Evolutionary conservation across 1,139 yeast species (phyloP).

Genomic region (Zygoascus meyerae): DNA sequence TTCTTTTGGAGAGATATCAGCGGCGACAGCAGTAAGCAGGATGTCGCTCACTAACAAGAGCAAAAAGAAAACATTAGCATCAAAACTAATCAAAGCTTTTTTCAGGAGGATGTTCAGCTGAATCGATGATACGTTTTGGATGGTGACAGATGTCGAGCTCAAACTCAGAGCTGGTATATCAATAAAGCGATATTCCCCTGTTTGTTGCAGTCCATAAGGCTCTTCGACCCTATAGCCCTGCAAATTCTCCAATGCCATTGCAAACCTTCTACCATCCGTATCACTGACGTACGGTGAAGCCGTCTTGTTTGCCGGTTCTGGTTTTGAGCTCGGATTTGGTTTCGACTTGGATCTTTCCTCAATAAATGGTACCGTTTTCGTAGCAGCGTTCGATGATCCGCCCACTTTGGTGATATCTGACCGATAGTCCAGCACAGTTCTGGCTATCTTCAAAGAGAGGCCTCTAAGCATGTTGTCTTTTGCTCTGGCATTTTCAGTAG

Average conservation of each 20-base stretch:
- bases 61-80: slow-evolving; percentile 29
- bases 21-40: slow-evolving; percentile 19
- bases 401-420: slow-evolving; percentile 10
- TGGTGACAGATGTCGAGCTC: slow-evolving; percentile 18
- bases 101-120: slow-evolving; percentile 25
- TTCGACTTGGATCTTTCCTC: neutral
- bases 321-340: neutral
- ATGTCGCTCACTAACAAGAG: slow-evolving; percentile 18
- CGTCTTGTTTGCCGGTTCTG: neutral
- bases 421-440: slow-evolving; percentile 23
- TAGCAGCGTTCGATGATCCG: neutral
- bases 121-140: slow-evolving; percentile 14
- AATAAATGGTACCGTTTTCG: neutral
- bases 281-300: slow-evolving; percentile 18
- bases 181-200: slow-evolving; percentile 21
- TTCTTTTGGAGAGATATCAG: neutral
- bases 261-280: slow-evolving; percentile 18
- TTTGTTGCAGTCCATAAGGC: slow-evolving; percentile 22
- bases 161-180: slow-evolving; percentile 27
- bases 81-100: slow-evolving; percentile 25
- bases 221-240: slow-evolving; percentile 27
- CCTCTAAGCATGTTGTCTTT: slow-evolving; percentile 20
- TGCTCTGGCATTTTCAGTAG: slow-evolving; percentile 22
- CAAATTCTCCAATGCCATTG: slow-evolving; percentile 27
- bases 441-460: slow-evolving; percentile 21